Evolutionary conservation across 495 filamentous ascomycete species (phyloP).

Genomic region (Penicillium robsamsonii): DNA sequence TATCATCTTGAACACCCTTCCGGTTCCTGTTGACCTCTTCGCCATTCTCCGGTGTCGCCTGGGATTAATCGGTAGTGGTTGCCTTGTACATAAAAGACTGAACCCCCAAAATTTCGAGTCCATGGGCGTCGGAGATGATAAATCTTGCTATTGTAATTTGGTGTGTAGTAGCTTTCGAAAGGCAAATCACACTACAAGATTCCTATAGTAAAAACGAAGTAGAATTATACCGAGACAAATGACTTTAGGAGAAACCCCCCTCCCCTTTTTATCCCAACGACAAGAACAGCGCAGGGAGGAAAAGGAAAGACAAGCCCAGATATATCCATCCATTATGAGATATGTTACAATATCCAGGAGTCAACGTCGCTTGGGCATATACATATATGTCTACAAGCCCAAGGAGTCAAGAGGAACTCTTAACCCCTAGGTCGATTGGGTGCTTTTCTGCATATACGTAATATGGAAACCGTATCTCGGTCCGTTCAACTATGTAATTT

Average conservation of each 20-base stretch:
- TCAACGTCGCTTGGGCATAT: background rate
- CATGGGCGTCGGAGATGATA: constrained; percentile 21
- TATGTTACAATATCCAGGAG: background rate
- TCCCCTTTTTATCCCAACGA: too few species aligned
- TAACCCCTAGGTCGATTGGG: background rate
- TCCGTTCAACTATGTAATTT: background rate
- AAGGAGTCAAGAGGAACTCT: background rate
- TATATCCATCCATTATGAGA: background rate
- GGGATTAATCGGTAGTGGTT: constrained; percentile 31
- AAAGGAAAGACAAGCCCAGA: background rate
- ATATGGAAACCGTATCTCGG: background rate
- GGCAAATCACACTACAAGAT: background rate
- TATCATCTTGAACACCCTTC: constrained; percentile 23
- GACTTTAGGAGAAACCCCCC: too few species aligned
- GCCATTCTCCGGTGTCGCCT: constrained; percentile 23
- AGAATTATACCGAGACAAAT: background rate
- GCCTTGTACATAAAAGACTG: constrained; percentile 48
- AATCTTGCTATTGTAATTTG: background rate
- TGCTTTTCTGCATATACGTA: background rate
- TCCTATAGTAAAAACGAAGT: background rate
- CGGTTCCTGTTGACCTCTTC: constrained; percentile 27
- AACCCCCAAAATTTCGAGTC: constrained; percentile 31
- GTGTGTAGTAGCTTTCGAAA: background rate
- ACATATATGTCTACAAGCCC: background rate
- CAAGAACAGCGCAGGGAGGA: background rate